Percentiles rank a stretch among this genome's conserved stretches.
These are phyloP conservation scores for Barbarea vulgaris DNA, from an alignment of 345 rosid genomes.

Conservation along the genomic window DNA sequence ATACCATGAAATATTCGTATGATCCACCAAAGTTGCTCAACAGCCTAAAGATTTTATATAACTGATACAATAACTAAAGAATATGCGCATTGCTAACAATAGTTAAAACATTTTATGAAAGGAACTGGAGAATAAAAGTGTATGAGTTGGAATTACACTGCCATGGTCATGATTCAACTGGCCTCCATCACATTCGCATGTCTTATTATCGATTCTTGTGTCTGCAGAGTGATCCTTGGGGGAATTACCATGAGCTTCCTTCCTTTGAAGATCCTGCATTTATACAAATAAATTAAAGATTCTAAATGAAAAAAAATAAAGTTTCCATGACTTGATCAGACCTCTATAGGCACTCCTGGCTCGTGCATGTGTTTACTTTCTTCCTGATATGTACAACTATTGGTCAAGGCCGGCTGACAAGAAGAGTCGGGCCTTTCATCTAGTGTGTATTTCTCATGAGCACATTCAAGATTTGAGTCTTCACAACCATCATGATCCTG, in stretches of 20 bases:
- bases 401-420: constrained; percentile 45
- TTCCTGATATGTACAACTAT: constrained; percentile 47
- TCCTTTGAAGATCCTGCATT: constrained; percentile 63
- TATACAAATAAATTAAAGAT: constrained; percentile 45
- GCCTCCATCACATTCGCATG: constrained; percentile 40
- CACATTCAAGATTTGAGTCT: constrained; percentile 47
- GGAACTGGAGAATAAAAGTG: constrained; percentile 7
- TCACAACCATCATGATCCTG: constrained; percentile 59
- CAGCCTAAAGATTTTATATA: not conserved
- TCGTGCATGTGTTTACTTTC: constrained; percentile 35
- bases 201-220: constrained; percentile 35
- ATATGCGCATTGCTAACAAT: not conserved
- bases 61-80: not conserved
- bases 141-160: constrained; percentile 53
- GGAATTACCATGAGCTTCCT: constrained; percentile 40
- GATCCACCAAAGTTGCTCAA: constrained; percentile 9
- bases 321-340: constrained; percentile 31
- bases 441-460: constrained; percentile 50
- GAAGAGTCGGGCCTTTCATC: constrained; percentile 52
- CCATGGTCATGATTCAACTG: constrained; percentile 49
- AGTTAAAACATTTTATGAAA: not conserved
- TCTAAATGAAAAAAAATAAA: constrained; percentile 15
- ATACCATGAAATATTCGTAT: not conserved
- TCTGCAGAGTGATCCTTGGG: constrained; percentile 34
- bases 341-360: constrained; percentile 41